Conservation (phyloP, 305 asterid species). For the Fraxinus greggii region DNA sequence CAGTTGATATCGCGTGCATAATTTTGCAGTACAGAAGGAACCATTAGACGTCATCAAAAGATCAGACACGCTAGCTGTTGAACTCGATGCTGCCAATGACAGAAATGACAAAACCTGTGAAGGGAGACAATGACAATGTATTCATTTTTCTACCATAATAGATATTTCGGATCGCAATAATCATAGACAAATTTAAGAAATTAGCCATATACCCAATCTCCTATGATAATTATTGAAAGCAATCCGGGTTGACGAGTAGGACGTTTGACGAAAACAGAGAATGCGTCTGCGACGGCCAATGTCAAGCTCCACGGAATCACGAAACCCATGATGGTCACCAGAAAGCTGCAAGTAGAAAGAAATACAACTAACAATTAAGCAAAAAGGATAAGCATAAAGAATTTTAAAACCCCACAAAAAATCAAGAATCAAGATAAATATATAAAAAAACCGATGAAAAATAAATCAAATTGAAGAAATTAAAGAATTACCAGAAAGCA, state of each 20-base stretch:
- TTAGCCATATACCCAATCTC: slow-evolving; percentile 72
- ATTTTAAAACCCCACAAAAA: neutral
- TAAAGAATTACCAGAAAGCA: slow-evolving; percentile 70
- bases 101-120: slow-evolving; percentile 63
- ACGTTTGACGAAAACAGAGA: slow-evolving; percentile 61
- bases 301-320: slow-evolving; percentile 92
- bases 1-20: slow-evolving; percentile 71
- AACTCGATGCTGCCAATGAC: slow-evolving; percentile 79
- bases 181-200: neutral
- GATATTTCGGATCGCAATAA: neutral
- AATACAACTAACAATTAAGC: neutral
- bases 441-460: neutral
- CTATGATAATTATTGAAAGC: slow-evolving; percentile 59
- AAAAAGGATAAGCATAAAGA: neutral
- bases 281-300: slow-evolving; percentile 68
- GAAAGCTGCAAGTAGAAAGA: slow-evolving; percentile 52
- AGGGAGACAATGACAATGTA: neutral
- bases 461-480: neutral
- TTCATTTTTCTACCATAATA: neutral
- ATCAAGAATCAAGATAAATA: neutral
- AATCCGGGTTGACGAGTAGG: slow-evolving; percentile 59
- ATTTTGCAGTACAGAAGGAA: slow-evolving; percentile 40
- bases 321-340: slow-evolving; percentile 89
- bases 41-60: slow-evolving; percentile 55
- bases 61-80: slow-evolving; percentile 72